Percentiles rank a stretch among this genome's conserved stretches.
Conservation (phyloP, 441 rosid genomes). For the Cnidoscolus chayamansa region DNA sequence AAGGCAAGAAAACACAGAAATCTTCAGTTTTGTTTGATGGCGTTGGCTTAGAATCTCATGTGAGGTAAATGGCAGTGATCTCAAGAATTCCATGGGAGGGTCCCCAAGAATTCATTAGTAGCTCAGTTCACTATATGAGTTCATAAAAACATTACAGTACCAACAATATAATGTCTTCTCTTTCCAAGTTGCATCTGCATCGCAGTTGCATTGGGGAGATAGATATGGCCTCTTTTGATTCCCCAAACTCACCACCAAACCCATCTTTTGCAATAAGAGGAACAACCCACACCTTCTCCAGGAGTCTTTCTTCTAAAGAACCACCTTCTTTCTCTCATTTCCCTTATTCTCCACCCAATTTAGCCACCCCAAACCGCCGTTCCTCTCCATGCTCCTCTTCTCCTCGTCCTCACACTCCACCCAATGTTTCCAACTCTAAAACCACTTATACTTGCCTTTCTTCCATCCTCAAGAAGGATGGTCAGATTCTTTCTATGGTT, state of each 20-base stretch:
- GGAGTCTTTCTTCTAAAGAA: constrained; percentile 38
- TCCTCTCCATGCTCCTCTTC: constrained; percentile 32
- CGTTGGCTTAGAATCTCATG: too few species aligned
- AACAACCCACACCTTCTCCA: constrained; percentile 20
- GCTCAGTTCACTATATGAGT: neutral
- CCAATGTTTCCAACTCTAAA: constrained; percentile 13
- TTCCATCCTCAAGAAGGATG: constrained; percentile 46
- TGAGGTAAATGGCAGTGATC: too few species aligned
- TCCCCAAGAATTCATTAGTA: neutral
- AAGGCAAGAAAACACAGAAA: too few species aligned
- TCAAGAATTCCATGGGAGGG: too few species aligned
- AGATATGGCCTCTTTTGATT: constrained; percentile 33
- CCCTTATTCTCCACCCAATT: constrained; percentile 30
- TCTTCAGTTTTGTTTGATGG: too few species aligned
- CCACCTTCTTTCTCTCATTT: constrained; percentile 30
- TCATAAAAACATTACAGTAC: neutral
- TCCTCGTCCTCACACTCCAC: constrained; percentile 18
- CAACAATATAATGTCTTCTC: neutral
- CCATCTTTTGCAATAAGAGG: constrained; percentile 34
- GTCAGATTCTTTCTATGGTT: constrained; percentile 45
- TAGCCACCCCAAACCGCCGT: constrained; percentile 23
- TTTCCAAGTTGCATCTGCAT: neutral
- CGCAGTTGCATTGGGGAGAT: constrained; percentile 10
- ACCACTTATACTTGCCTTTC: constrained; percentile 37
- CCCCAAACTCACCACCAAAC: constrained; percentile 34